Percentiles rank a stretch among this genome's conserved stretches.
Conservation (phyloP, 768 basidiomycete genomes). For the Exidia glandulosa region DNA sequence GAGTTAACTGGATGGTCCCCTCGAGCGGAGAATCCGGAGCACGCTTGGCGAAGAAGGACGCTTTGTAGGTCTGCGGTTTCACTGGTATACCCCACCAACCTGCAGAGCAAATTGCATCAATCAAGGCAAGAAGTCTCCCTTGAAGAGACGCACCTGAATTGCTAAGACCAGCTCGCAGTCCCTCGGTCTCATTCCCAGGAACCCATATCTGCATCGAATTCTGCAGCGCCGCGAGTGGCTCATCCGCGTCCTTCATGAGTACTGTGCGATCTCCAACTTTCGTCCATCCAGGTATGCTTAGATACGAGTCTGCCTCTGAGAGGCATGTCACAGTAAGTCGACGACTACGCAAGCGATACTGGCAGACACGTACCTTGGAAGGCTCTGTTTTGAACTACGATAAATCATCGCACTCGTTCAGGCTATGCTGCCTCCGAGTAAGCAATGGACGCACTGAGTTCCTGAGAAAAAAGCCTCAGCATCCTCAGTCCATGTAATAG, state of each 20-base stretch:
- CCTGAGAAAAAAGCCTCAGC: neutral
- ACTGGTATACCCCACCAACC: neutral
- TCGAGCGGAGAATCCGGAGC: neutral
- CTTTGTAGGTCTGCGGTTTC: neutral
- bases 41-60: neutral
- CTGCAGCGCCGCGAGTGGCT: slow-evolving; percentile 32
- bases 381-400: slow-evolving; percentile 58
- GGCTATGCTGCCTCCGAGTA: neutral
- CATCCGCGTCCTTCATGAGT: slow-evolving; percentile 39
- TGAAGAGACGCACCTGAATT: slow-evolving; percentile 31
- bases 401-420: no score
- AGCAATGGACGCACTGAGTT: neutral
- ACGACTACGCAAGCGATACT: neutral
- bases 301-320: neutral
- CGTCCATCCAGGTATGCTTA: neutral
- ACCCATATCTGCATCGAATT: slow-evolving; percentile 37
- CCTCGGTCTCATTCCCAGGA: slow-evolving; percentile 27
- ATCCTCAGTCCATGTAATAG: neutral
- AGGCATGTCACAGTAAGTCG: neutral
- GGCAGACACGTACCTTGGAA: slow-evolving; percentile 29
- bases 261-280: slow-evolving; percentile 24
- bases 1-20: neutral
- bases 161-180: slow-evolving; percentile 33
- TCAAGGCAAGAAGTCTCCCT: neutral
- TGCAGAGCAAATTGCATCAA: neutral